Evolutionary conservation across 1,284 basidiomycete species (phyloP).

Genomic region (Exobasidium cylindrosporum): DNA sequence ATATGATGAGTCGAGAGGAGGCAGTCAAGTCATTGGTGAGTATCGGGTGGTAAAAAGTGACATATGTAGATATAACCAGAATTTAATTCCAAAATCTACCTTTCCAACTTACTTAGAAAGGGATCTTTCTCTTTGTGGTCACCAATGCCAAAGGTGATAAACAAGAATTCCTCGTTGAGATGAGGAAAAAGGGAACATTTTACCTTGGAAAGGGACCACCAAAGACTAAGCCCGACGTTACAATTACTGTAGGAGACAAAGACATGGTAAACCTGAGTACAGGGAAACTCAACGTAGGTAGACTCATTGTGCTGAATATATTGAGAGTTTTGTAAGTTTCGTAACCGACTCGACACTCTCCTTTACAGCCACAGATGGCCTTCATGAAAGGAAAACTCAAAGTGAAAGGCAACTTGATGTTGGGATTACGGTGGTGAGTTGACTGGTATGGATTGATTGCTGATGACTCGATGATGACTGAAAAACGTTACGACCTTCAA

Average conservation of each 20-base stretch:
- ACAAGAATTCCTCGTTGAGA: conserved; percentile 38
- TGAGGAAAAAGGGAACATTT: conserved; percentile 34
- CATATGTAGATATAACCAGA: neutral
- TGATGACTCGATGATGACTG: too few species aligned
- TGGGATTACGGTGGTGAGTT: too few species aligned
- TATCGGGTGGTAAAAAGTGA: too few species aligned
- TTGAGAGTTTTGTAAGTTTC: too few species aligned
- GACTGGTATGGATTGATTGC: too few species aligned
- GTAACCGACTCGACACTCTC: too few species aligned
- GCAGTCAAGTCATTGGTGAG: conserved; percentile 31
- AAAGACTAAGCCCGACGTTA: conserved; percentile 41
- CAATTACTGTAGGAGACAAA: conserved; percentile 32
- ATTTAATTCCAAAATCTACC: neutral
- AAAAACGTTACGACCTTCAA: too few species aligned
- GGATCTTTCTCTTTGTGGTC: conserved; percentile 40
- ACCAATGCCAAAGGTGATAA: conserved; percentile 22
- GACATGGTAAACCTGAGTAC: conserved; percentile 43
- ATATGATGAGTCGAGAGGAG: conserved; percentile 39
- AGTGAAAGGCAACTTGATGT: conserved; percentile 44
- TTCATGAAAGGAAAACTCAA: conserved; percentile 44
- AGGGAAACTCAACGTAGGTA: conserved; percentile 21
- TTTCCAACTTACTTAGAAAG: conserved; percentile 18
- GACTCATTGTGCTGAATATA: too few species aligned
- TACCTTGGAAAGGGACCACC: conserved; percentile 4
- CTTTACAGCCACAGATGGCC: conserved; percentile 38